Conservation (phyloP, 768 basidiomycete genomes). For the Butyriboletus loyo region DNA sequence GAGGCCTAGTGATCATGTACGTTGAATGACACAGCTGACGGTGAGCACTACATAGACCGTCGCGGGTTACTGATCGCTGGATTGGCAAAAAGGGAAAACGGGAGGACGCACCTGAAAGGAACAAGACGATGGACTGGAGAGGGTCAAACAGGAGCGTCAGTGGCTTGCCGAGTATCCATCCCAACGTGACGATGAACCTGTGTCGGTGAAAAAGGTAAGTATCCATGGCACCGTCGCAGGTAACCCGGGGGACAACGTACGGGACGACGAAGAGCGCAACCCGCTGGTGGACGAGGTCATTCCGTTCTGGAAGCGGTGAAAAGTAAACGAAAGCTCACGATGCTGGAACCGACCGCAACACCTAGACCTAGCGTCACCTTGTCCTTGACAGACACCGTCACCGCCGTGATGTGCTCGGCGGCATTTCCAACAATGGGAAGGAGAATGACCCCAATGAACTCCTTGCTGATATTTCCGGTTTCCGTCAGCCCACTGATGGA, state of each 20-base stretch:
- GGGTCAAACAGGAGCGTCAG: slow-evolving; percentile 84
- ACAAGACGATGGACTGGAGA: slow-evolving; percentile 56
- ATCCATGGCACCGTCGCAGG: neutral
- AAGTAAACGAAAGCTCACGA: slow-evolving; percentile 48
- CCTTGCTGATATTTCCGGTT: slow-evolving; percentile 55
- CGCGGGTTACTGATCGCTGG: neutral
- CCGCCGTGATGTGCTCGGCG: slow-evolving; percentile 89
- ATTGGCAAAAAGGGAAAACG: neutral
- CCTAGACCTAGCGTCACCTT: slow-evolving; percentile 85
- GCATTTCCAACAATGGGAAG: slow-evolving; percentile 92
- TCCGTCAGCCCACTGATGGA: slow-evolving; percentile 75
- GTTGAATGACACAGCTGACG: slow-evolving; percentile 76
- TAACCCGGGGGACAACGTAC: slow-evolving; percentile 27
- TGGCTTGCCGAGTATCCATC: slow-evolving; percentile 78
- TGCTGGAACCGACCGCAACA: slow-evolving; percentile 85
- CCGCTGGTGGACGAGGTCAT: slow-evolving; percentile 48
- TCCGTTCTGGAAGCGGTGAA: neutral
- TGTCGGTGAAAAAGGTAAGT: slow-evolving; percentile 10
- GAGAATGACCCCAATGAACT: slow-evolving; percentile 85
- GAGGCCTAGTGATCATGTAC: slow-evolving; percentile 36
- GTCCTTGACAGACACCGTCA: slow-evolving; percentile 86
- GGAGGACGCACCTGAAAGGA: slow-evolving; percentile 21
- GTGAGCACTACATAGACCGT: slow-evolving; percentile 57
- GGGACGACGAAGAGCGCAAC: slow-evolving; percentile 68
- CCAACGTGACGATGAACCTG: slow-evolving; percentile 73